Evolutionary conservation across 345 rosid species (phyloP).

Genomic region (Brassica juncea): DNA sequence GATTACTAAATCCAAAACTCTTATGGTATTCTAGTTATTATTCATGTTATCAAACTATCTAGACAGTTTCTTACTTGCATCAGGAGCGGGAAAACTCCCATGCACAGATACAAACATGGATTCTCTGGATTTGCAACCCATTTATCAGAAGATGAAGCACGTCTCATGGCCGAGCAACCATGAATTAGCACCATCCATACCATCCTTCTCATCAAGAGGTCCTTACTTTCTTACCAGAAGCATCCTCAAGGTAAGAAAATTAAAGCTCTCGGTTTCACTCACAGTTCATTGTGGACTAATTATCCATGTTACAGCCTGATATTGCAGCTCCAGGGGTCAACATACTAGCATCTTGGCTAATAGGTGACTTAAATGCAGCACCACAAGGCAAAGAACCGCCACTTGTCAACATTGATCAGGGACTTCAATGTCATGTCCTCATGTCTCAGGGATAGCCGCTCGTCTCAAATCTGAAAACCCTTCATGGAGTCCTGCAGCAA

Average conservation of each 20-base stretch:
- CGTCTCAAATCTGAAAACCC: slow-evolving; percentile 58
- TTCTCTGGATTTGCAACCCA: slow-evolving; percentile 36
- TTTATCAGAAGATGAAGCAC: slow-evolving; percentile 35
- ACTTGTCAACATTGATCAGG: slow-evolving; percentile 58
- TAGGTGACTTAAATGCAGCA: slow-evolving; percentile 44
- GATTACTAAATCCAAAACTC: slow-evolving; percentile 1
- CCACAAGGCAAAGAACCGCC: slow-evolving; percentile 50
- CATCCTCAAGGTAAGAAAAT: slow-evolving; percentile 62
- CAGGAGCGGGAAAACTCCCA: slow-evolving; percentile 25
- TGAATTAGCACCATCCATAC: slow-evolving; percentile 61
- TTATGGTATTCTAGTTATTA: neutral
- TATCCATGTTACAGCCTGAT: slow-evolving; percentile 62
- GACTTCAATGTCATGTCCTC: slow-evolving; percentile 85
- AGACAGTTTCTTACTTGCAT: slow-evolving; percentile 21
- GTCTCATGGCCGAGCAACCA: slow-evolving; percentile 37
- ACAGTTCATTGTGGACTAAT: neutral
- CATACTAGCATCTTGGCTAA: slow-evolving; percentile 75
- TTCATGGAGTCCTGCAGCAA: slow-evolving; percentile 58
- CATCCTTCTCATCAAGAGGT: slow-evolving; percentile 77
- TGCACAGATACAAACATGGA: slow-evolving; percentile 33
- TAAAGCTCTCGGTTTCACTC: neutral
- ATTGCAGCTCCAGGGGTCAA: slow-evolving; percentile 72
- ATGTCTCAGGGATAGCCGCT: slow-evolving; percentile 67
- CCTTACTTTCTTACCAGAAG: slow-evolving; percentile 58
- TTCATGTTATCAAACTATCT: neutral